Evolutionary conservation across 2,329 filamentous ascomycete species (phyloP).

Genomic region (Coleophoma cylindrospora): DNA sequence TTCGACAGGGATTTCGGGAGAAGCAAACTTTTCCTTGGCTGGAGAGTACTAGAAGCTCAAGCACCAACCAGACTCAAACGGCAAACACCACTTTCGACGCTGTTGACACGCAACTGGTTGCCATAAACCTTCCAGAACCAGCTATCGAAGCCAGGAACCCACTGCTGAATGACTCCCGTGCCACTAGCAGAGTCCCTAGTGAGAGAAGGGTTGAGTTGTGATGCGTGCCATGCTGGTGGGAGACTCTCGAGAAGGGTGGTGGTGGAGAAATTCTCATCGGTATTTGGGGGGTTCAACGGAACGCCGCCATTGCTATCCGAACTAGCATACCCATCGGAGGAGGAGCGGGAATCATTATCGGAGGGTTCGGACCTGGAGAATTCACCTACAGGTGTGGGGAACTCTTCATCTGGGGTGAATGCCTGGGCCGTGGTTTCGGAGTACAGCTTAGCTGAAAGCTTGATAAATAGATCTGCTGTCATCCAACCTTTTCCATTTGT

Average conservation of each 20-base stretch:
- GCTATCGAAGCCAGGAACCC: slow-evolving; percentile 12
- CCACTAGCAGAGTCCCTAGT: not conserved
- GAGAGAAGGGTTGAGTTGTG: slow-evolving; percentile 3
- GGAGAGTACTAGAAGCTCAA: no score
- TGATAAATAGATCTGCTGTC: slow-evolving; percentile 36
- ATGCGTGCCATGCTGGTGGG: slow-evolving; percentile 6
- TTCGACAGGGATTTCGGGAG: no score
- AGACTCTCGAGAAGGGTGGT: not conserved
- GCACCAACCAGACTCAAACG: slow-evolving; percentile 10
- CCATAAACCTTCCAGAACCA: slow-evolving; percentile 24
- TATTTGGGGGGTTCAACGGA: not conserved
- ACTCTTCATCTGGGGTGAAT: not conserved
- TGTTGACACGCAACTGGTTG: slow-evolving; percentile 28
- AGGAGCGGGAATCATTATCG: not conserved
- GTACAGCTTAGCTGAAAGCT: slow-evolving; percentile 21
- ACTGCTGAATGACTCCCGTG: slow-evolving; percentile 5
- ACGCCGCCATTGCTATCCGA: slow-evolving; percentile 2
- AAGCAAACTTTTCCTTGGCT: no score
- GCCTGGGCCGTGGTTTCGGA: slow-evolving; percentile 4
- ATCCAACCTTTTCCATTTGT: slow-evolving; percentile 28
- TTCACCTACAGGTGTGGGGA: not conserved
- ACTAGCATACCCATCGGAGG: not conserved
- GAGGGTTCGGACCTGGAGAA: not conserved
- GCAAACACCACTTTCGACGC: slow-evolving; percentile 20
- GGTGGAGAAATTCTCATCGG: not conserved